Percentiles rank a stretch among this genome's conserved stretches.
Conservation (phyloP, 768 basidiomycete species). For the Pleurotus tuber-regium region DNA sequence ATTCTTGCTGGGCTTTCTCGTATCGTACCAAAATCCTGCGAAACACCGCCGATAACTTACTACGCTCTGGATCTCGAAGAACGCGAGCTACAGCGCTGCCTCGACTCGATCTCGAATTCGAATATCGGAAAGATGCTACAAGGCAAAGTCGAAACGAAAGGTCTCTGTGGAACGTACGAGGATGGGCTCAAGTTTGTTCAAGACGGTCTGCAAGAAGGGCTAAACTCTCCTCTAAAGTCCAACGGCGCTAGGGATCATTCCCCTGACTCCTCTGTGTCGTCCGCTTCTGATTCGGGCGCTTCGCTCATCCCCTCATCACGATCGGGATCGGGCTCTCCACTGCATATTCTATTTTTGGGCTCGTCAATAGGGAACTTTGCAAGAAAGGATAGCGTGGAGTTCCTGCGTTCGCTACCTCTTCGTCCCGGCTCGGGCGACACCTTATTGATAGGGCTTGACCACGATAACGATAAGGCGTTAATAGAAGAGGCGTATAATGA, state of each 20-base stretch:
- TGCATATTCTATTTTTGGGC: constrained; percentile 90
- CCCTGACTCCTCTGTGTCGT: constrained; percentile 26
- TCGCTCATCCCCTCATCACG: constrained; percentile 56
- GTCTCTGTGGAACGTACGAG: constrained; percentile 90
- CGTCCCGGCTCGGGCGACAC: constrained; percentile 76
- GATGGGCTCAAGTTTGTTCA: constrained; percentile 80
- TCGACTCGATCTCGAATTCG: constrained; percentile 62
- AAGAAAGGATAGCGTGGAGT: constrained; percentile 63
- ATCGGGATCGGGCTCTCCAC: constrained; percentile 43
- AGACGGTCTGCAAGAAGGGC: constrained; percentile 43
- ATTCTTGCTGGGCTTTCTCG: constrained; percentile 71
- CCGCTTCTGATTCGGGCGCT: too few relatives aligned
- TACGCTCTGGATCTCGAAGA: constrained; percentile 93
- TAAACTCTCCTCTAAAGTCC: neutral
- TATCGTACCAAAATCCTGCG: constrained; percentile 35
- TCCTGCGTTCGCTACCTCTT: constrained; percentile 78
- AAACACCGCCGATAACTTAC: constrained; percentile 63
- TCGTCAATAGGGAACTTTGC: constrained; percentile 91
- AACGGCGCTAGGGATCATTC: constrained; percentile 16
- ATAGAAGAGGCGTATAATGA: constrained; percentile 92
- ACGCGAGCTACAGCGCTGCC: constrained; percentile 78
- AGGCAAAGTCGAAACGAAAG: constrained; percentile 77
- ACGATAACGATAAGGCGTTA: constrained; percentile 62
- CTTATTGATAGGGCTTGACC: constrained; percentile 88
- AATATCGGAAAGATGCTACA: constrained; percentile 56